Evolutionary conservation across 345 rosid genomes (phyloP).

Genomic region (Tarenaya hassleriana): DNA sequence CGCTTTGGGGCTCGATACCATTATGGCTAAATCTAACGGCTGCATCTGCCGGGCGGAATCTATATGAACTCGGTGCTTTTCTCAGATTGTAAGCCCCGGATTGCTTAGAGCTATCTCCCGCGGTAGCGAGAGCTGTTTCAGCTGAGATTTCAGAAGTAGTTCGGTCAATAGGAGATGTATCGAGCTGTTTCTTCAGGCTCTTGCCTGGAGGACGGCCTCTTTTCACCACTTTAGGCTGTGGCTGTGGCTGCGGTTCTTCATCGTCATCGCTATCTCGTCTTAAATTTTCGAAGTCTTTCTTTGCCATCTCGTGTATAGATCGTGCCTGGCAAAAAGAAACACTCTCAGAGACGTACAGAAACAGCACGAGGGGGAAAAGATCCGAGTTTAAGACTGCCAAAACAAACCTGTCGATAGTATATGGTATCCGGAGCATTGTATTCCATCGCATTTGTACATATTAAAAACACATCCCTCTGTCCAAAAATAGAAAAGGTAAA

Average conservation of each 20-base stretch:
- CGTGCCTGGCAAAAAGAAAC: constrained; percentile 59
- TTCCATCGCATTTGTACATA: constrained; percentile 92
- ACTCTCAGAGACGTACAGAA: constrained; percentile 14
- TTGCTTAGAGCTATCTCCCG: constrained; percentile 41
- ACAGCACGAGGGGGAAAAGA: constrained; percentile 2
- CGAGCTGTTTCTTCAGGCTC: constrained; percentile 50
- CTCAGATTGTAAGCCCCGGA: constrained; percentile 61
- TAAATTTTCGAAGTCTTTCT: constrained; percentile 83
- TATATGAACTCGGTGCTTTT: constrained; percentile 41
- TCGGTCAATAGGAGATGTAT: constrained; percentile 46
- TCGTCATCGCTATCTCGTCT: constrained; percentile 88
- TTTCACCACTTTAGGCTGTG: constrained; percentile 45
- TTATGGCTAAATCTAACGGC: constrained; percentile 42
- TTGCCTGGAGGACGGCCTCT: constrained; percentile 36
- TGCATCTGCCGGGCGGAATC: constrained; percentile 50
- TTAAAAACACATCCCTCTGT: constrained; percentile 80
- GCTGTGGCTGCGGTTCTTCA: constrained; percentile 75
- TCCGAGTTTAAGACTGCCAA: constrained; percentile 11
- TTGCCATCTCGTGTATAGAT: constrained; percentile 83
- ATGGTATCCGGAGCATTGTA: constrained; percentile 91
- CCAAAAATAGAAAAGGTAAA: constrained; percentile 24
- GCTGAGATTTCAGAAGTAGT: constrained; percentile 59
- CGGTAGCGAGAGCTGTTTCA: constrained; percentile 56
- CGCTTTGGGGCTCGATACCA: constrained; percentile 43
- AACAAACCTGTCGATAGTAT: constrained; percentile 82